phyloP scores from a whole-genome alignment of 768 basidiomycete species.

The Lactarius sp. region DNA sequence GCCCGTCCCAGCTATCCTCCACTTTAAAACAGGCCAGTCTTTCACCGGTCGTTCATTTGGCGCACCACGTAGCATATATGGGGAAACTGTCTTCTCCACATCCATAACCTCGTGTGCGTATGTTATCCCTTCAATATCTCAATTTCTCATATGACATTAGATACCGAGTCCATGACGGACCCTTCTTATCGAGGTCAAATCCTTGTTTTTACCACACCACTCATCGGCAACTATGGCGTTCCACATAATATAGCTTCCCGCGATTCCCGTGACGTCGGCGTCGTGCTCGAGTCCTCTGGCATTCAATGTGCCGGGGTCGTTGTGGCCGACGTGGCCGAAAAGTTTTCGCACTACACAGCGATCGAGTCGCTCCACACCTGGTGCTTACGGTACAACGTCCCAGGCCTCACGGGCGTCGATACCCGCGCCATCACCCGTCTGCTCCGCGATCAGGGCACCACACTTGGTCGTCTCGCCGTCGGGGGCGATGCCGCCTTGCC shows the following conservation, averaged over 20 bases:
- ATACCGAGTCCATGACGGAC: slow-evolving; percentile 99
- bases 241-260: slow-evolving; percentile 71
- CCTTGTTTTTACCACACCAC: slow-evolving; percentile 95
- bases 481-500: slow-evolving; percentile 64
- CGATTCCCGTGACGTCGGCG: slow-evolving; percentile 75
- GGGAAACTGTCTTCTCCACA: slow-evolving; percentile 98
- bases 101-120: slow-evolving; percentile 87
- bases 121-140: slow-evolving; percentile 2
- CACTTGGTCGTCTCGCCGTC: slow-evolving; percentile 84
- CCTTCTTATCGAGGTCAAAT: slow-evolving; percentile 98
- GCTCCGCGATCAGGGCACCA: slow-evolving; percentile 95
- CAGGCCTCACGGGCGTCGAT: slow-evolving; percentile 95
- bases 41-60: slow-evolving; percentile 91
- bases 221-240: slow-evolving; percentile 99
- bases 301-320: slow-evolving; percentile 92
- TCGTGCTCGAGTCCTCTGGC: slow-evolving; percentile 80
- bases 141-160: slow-evolving; percentile 38
- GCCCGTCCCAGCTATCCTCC: slow-evolving; percentile 72
- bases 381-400: slow-evolving; percentile 87
- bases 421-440: slow-evolving; percentile 94
- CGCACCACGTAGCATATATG: slow-evolving; percentile 78
- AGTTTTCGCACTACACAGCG: slow-evolving; percentile 91
- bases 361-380: slow-evolving; percentile 90
- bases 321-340: slow-evolving; percentile 91
- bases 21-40: slow-evolving; percentile 91